Percentiles rank a stretch among this genome's conserved stretches.
These are phyloP conservation scores for Rubroboletus pulcherrimus DNA, from an alignment of 768 basidiomycete genomes.

Conservation along the genomic window DNA sequence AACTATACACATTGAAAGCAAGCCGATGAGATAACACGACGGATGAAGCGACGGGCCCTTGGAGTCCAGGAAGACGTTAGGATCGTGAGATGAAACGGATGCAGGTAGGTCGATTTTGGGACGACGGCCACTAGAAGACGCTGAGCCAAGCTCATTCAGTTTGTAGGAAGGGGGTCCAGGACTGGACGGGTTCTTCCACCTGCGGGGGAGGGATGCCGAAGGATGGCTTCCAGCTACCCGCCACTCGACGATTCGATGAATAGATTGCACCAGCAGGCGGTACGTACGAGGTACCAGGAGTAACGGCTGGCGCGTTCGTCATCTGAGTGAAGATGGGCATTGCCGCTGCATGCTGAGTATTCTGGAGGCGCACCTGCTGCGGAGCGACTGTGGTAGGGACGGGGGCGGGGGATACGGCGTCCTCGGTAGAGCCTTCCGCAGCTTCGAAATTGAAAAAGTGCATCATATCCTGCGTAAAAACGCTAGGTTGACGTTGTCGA, in stretches of 20 bases:
- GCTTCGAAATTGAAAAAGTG: conserved; percentile 38
- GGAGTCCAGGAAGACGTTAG: conserved; percentile 1
- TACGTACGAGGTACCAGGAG: conserved; percentile 34
- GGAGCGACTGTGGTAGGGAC: conserved; percentile 15
- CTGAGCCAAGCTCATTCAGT: neutral
- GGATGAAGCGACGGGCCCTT: conserved; percentile 2
- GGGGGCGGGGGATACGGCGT: neutral
- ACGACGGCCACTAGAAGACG: no score
- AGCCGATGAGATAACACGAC: conserved; percentile 11
- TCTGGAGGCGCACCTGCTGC: conserved; percentile 22
- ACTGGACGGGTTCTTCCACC: conserved; percentile 30
- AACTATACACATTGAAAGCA: conserved; percentile 27
- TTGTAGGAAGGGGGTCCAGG: conserved; percentile 27
- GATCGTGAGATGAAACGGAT: conserved; percentile 9
- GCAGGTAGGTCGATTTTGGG: conserved; percentile 4
- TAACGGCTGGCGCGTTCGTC: conserved; percentile 15
- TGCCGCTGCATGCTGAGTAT: conserved; percentile 12
- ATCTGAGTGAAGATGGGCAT: conserved; percentile 28
- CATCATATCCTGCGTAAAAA: conserved; percentile 32
- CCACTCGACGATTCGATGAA: conserved; percentile 52
- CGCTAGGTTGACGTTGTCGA: conserved; percentile 19
- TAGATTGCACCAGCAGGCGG: conserved; percentile 54
- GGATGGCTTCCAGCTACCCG: conserved; percentile 44
- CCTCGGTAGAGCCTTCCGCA: conserved; percentile 8
- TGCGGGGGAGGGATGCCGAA: conserved; percentile 17